Evolutionary conservation across 202 grass and related monocot genomes (phyloP), one percentile per base, ranked within the genome.

Genomic region (Zizania palustris): DNA sequence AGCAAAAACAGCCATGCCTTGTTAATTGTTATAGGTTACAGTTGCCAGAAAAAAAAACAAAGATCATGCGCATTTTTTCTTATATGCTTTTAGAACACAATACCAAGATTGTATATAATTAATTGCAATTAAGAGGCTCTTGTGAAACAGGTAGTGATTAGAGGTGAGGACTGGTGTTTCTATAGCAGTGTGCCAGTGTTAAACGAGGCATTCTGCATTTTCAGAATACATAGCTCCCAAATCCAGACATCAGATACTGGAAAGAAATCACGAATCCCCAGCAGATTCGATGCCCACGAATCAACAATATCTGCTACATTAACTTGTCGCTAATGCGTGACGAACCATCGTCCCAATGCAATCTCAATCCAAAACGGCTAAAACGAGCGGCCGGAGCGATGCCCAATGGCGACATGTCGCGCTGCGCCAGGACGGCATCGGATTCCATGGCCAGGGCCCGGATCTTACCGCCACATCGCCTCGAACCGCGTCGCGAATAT

Each of bases 361-460:
- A 65, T 15, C 55, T 33, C 20, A 69, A 57, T 8, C 67, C 28
- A 38, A 53, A 28, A 28, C 28, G 28, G 28, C 28, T 28, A 46
- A 46, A 46, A 46, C 11, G 41, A 67, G 22, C 0, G n/a, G n/a
- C n/a, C n/a, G 44, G 48, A 45, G 43, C 19, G 45, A 69, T 50
- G 22, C 43, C 43, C 22, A 22, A 69, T 76, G 72, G 64, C 59
- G 42, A 63, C 58, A 55, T 9, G 20, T 35, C 36, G 5, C 37
- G 18, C 35, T 33, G 38, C 33, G 59, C 18, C 19, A 69, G 63
- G 44, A 40, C 46, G 45, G 82, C 56, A 84, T 84, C 46, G 38
- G 82, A 84, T 77, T 77, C 73, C 14, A n/a, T 69, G 28, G 38
- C 18, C 57, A 69, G 9, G 44, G 15, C 7, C 20, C 37, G 22